Conservation (phyloP, 2,329 filamentous ascomycete species). For the Fusarium sp. region DNA sequence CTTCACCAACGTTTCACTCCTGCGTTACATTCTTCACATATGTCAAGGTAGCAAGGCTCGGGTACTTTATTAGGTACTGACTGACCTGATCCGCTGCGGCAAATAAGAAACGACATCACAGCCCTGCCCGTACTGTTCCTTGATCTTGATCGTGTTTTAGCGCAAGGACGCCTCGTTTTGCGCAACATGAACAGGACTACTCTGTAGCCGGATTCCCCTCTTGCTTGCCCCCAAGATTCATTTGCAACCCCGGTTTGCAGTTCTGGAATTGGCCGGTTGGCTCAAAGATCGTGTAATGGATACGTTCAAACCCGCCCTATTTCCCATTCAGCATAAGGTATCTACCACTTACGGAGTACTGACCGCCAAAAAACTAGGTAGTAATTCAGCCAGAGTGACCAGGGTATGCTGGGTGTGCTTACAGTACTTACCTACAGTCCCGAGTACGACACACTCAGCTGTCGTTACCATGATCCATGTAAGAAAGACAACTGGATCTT, state of each 20-base stretch:
- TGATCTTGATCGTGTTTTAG: constrained; percentile 25
- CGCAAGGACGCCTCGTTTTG: constrained; percentile 10
- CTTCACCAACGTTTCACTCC: neutral
- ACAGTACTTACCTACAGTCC: neutral
- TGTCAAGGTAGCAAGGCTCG: neutral
- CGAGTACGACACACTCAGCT: constrained; percentile 9
- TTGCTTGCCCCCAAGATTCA: neutral
- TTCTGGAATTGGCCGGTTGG: neutral
- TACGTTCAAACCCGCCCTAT: neutral
- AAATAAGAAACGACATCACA: neutral
- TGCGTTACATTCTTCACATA: neutral
- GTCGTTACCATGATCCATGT: neutral
- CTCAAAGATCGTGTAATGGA: neutral
- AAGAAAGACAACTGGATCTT: neutral
- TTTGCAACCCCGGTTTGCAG: neutral
- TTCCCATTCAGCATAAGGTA: neutral
- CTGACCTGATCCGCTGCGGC: neutral
- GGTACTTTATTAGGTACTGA: neutral
- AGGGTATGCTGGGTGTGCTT: neutral
- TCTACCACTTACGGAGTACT: neutral
- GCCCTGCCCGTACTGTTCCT: neutral
- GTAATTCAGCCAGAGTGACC: neutral
- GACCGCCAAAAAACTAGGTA: neutral
- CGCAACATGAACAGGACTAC: neutral
- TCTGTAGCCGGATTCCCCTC: constrained; percentile 7